These are phyloP conservation scores for Pholiota adiposa DNA, from an alignment of 1,284 basidiomycete genomes.

Conservation along the genomic window DNA sequence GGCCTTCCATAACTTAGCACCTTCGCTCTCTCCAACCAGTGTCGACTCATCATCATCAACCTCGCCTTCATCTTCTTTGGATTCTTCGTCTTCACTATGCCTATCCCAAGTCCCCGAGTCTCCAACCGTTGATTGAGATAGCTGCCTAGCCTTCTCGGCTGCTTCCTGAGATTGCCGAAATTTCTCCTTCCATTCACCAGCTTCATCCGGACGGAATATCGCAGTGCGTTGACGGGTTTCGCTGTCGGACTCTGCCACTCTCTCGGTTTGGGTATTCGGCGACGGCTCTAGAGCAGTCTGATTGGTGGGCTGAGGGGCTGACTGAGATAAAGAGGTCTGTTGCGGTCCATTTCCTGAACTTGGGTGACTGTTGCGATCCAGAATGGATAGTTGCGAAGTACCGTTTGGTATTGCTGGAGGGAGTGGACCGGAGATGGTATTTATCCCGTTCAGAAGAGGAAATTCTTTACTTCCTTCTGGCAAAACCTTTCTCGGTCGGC, in stretches of 20 bases:
- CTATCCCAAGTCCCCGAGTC: slow-evolving; percentile 42
- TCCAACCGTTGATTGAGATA: slow-evolving; percentile 27
- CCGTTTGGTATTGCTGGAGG: slow-evolving; percentile 40
- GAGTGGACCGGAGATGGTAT: slow-evolving; percentile 52
- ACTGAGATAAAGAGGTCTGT: slow-evolving; percentile 38
- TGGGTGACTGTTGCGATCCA: slow-evolving; percentile 56
- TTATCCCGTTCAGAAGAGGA: slow-evolving; percentile 65
- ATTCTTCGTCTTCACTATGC: slow-evolving; percentile 46
- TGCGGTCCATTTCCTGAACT: slow-evolving; percentile 45
- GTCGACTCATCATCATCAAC: slow-evolving; percentile 73
- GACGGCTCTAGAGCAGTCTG: slow-evolving; percentile 26
- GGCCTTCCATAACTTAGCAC: slow-evolving; percentile 80
- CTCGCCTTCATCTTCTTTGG: slow-evolving; percentile 62
- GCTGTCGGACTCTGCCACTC: slow-evolving; percentile 50
- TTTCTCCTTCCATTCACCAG: slow-evolving; percentile 83
- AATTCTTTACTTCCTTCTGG: slow-evolving; percentile 79
- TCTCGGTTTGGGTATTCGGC: slow-evolving; percentile 38
- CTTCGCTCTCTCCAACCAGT: slow-evolving; percentile 67
- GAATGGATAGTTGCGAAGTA: slow-evolving; percentile 43
- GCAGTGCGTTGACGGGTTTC: slow-evolving; percentile 71
- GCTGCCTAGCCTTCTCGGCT: slow-evolving; percentile 49
- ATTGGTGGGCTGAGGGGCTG: slow-evolving; percentile 31
- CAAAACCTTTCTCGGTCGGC: slow-evolving; percentile 76
- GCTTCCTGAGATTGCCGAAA: slow-evolving; percentile 66
- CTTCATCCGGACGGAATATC: slow-evolving; percentile 86